Percentiles rank a stretch among this genome's conserved stretches.
Conservation (phyloP, 768 basidiomycete species). For the Russula olivacea region DNA sequence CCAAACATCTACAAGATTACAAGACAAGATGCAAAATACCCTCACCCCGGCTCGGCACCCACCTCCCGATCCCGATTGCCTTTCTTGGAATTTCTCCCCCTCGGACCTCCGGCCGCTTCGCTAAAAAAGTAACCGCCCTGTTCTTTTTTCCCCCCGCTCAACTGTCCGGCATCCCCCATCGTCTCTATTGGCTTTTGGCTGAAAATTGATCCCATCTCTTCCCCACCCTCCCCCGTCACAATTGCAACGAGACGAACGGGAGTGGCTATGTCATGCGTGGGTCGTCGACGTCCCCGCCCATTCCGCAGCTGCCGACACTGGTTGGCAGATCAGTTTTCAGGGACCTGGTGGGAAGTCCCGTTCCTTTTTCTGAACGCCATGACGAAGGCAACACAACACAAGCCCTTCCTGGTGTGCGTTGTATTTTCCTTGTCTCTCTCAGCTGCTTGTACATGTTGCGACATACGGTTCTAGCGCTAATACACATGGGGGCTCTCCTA, state of each 20-base stretch:
- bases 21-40: background rate
- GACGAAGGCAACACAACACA: background rate
- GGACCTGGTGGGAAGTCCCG: background rate
- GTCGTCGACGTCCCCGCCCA: background rate
- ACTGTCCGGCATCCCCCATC: background rate
- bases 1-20: background rate
- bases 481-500: slow-evolving; percentile 56
- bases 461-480: slow-evolving; percentile 58
- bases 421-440: slow-evolving; percentile 17
- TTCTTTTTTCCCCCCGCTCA: background rate
- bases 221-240: background rate
- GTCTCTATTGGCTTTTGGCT: background rate
- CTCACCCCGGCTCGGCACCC: slow-evolving; percentile 8
- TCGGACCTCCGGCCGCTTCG: slow-evolving; percentile 16
- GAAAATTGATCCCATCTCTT: no score
- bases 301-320: background rate
- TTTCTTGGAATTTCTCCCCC: background rate
- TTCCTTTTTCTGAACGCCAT: slow-evolving; percentile 8
- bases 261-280: background rate
- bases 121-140: background rate
- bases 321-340: background rate
- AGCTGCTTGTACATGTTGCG: slow-evolving; percentile 8
- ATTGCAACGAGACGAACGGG: background rate
- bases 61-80: background rate
- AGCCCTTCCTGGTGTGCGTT: slow-evolving; percentile 17